Conservation (phyloP, 176 grass and related monocot species). For the Oryza punctata region DNA sequence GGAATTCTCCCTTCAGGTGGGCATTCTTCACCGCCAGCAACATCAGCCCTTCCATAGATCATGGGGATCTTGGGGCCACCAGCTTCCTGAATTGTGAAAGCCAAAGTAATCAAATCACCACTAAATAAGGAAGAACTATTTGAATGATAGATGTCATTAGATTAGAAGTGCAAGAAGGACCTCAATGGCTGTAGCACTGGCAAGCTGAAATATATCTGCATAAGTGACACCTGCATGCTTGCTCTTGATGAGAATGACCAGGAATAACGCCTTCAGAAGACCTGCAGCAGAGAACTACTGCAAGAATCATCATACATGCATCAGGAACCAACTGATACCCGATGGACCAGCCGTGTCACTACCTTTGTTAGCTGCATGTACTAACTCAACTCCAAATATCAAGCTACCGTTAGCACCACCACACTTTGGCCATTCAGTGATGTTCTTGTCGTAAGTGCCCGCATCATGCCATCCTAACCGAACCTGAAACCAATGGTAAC, state of each 20-base stretch:
- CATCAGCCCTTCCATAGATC: constrained; percentile 86
- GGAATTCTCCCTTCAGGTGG: constrained; percentile 84
- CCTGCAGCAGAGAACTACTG: constrained; percentile 34
- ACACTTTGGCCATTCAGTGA: constrained; percentile 69
- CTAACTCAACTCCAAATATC: constrained; percentile 77
- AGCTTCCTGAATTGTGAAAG: constrained; percentile 69
- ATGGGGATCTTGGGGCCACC: constrained; percentile 93
- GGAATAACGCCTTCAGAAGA: constrained; percentile 80
- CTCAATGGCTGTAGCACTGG: constrained; percentile 94
- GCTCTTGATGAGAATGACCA: constrained; percentile 76
- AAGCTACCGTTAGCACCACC: constrained; percentile 91
- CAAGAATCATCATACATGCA: background rate
- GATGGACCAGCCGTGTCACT: constrained; percentile 19
- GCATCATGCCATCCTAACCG: constrained; percentile 88
- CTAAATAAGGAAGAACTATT: background rate
- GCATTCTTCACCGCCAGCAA: constrained; percentile 70
- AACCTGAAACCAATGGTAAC: constrained; percentile 57
- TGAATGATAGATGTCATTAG: background rate
- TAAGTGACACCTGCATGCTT: constrained; percentile 79
- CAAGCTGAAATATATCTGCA: constrained; percentile 89
- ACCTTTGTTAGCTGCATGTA: constrained; percentile 67
- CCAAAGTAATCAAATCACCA: background rate
- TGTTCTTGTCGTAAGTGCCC: constrained; percentile 88
- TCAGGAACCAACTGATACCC: background rate
- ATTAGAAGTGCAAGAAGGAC: constrained; percentile 34